Conservation (phyloP, 257 asterid species). For the Lycium ferocissimum region DNA sequence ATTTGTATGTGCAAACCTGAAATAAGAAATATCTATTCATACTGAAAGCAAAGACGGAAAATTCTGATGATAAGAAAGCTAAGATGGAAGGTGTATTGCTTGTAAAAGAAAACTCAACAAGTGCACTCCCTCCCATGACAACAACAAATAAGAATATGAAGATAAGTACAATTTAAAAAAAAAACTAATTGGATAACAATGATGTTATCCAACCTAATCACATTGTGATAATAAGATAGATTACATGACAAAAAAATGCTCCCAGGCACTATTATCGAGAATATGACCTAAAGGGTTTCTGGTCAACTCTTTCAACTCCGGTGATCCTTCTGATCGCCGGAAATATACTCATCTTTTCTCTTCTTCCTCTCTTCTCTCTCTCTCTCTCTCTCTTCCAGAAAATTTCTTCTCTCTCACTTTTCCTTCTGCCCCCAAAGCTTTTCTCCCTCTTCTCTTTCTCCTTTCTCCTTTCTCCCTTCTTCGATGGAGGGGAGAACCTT, state of each 20-base stretch:
- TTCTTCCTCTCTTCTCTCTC: no score
- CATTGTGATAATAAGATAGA: background rate
- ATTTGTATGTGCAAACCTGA: slow-evolving; percentile 97
- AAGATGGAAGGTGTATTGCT: background rate
- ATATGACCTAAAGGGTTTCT: no score
- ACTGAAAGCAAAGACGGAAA: background rate
- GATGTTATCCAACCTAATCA: background rate
- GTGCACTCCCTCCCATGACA: background rate
- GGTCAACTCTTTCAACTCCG: no score
- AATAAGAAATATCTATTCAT: slow-evolving; percentile 27
- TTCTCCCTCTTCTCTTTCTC: no score
- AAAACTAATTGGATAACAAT: slow-evolving; percentile 4
- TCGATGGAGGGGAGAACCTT: background rate
- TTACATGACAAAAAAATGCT: no score
- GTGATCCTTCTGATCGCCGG: no score
- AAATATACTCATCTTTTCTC: no score
- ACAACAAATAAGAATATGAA: background rate
- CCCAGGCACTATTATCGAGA: no score
- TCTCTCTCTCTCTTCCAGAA: no score
- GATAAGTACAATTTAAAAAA: background rate
- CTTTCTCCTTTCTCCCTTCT: no score
- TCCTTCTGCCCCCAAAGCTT: no score
- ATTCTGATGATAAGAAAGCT: background rate
- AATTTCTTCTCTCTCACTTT: no score
- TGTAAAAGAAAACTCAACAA: background rate